These are phyloP conservation scores for Pogostemon cablin DNA, from an alignment of 257 asterid genomes.

Conservation along the genomic window DNA sequence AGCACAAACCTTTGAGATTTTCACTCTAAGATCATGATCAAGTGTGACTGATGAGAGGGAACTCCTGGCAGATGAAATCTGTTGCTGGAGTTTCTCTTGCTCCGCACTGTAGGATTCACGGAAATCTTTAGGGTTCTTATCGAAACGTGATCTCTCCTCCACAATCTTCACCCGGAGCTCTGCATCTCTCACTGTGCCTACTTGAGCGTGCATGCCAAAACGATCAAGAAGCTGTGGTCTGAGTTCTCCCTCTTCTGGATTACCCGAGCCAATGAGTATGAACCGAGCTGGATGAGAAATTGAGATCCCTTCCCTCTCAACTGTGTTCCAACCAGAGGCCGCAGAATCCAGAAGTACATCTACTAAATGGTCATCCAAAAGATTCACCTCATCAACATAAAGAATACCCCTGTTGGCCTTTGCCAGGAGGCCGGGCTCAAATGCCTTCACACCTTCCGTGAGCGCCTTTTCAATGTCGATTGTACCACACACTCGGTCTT, in stretches of 20 bases:
- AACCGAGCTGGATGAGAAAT: constrained; percentile 93
- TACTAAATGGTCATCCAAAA: constrained; percentile 88
- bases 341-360: constrained; percentile 91
- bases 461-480: constrained; percentile 95
- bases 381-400: constrained; percentile 92
- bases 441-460: constrained; percentile 91
- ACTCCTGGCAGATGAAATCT: constrained; percentile 68
- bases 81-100: constrained; percentile 82
- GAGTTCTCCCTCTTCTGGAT: constrained; percentile 95
- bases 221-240: constrained; percentile 97
- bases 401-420: constrained; percentile 92
- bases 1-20: constrained; percentile 83
- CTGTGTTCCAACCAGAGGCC: constrained; percentile 95
- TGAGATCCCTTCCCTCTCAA: constrained; percentile 93
- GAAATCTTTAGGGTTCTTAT: constrained; percentile 74
- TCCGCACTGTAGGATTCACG: constrained; percentile 65
- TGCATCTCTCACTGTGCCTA: constrained; percentile 83
- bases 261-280: constrained; percentile 90
- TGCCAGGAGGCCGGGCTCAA: constrained; percentile 93
- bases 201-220: constrained; percentile 98
- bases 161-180: constrained; percentile 96
- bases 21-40: constrained; percentile 77
- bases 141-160: constrained; percentile 90
- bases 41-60: constrained; percentile 59
- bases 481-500: constrained; percentile 93